These are phyloP conservation scores for Neurospora sp. DNA, from an alignment of 495 filamentous ascomycete genomes.

Conservation along the genomic window DNA sequence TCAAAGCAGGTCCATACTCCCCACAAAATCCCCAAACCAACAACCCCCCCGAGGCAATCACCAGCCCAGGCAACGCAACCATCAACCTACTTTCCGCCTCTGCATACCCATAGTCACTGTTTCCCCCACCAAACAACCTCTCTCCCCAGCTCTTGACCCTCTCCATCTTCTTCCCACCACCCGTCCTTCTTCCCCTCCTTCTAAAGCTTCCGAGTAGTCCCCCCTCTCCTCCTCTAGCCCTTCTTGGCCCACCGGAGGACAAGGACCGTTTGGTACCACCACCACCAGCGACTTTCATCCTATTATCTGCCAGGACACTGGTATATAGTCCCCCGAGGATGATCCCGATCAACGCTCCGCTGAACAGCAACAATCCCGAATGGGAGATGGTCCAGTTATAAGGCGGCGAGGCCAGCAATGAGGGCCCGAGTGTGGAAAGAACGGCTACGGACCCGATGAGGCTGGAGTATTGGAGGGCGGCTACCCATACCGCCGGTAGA, in stretches of 20 bases:
- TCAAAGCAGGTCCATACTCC: slow-evolving; percentile 2
- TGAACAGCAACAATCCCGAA: slow-evolving; percentile 13
- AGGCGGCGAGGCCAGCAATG: slow-evolving; percentile 11
- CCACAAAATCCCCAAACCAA: slow-evolving; percentile 26
- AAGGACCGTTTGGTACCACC: background rate
- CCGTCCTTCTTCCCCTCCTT: background rate
- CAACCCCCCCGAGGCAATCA: slow-evolving; percentile 17
- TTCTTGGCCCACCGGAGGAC: background rate
- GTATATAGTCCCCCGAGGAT: slow-evolving; percentile 11
- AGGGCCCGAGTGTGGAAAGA: slow-evolving; percentile 20
- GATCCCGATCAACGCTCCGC: slow-evolving; percentile 20
- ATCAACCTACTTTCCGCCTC: slow-evolving; percentile 20
- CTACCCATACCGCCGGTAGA: slow-evolving; percentile 17
- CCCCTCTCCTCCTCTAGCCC: background rate
- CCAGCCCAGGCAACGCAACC: slow-evolving; percentile 16
- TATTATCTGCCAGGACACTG: slow-evolving; percentile 8
- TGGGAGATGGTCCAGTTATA: slow-evolving; percentile 17
- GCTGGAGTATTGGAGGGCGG: slow-evolving; percentile 20
- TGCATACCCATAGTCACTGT: slow-evolving; percentile 12
- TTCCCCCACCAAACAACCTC: background rate
- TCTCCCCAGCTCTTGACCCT: background rate
- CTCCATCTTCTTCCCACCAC: background rate
- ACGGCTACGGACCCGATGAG: slow-evolving; percentile 17
- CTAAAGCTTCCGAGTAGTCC: background rate
- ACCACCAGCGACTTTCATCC: slow-evolving; percentile 1